phyloP scores from a whole-genome alignment of 495 filamentous ascomycete genomes.

The Penicillium steckii region DNA sequence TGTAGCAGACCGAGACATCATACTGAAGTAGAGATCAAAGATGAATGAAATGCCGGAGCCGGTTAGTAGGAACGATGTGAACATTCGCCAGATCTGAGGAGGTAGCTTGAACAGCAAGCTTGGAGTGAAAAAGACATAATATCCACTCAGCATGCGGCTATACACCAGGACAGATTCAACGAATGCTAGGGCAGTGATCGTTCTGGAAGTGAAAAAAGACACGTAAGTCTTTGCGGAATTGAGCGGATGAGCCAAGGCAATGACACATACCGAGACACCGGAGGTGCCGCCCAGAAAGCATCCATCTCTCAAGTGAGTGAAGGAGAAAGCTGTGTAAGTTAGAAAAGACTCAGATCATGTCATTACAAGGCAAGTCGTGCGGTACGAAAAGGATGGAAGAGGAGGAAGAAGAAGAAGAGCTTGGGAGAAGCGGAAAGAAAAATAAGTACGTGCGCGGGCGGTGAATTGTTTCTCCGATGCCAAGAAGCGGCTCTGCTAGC shows the following conservation, averaged over 20 bases:
- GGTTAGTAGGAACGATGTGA: slow-evolving; percentile 73
- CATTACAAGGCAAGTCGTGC: slow-evolving; percentile 9
- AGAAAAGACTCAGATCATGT: slow-evolving; percentile 6
- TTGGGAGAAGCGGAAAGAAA: slow-evolving; percentile 9
- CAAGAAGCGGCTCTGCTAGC: background rate
- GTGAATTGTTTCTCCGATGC: slow-evolving; percentile 17
- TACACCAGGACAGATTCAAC: slow-evolving; percentile 59
- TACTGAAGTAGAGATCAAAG: slow-evolving; percentile 83
- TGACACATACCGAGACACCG: slow-evolving; percentile 62
- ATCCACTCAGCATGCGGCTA: slow-evolving; percentile 54
- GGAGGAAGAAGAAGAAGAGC: background rate
- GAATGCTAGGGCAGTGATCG: slow-evolving; percentile 66
- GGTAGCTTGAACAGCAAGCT: slow-evolving; percentile 57
- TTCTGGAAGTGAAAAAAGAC: slow-evolving; percentile 48
- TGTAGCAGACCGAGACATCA: slow-evolving; percentile 26
- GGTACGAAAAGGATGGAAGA: slow-evolving; percentile 5
- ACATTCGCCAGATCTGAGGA: slow-evolving; percentile 68
- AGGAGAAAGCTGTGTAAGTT: slow-evolving; percentile 6
- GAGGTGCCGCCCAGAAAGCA: slow-evolving; percentile 68
- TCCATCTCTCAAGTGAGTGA: slow-evolving; percentile 44
- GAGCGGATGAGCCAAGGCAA: background rate
- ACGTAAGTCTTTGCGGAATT: slow-evolving; percentile 17
- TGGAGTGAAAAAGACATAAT: slow-evolving; percentile 57
- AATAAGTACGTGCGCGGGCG: slow-evolving; percentile 27
- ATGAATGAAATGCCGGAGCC: slow-evolving; percentile 61